A percentile compares a stretch with the other conserved stretches of the same genome.
Evolutionary conservation across 225 moss, liverwort and hornwort genomes (phyloP).

Genomic region (Neckera pumila): DNA sequence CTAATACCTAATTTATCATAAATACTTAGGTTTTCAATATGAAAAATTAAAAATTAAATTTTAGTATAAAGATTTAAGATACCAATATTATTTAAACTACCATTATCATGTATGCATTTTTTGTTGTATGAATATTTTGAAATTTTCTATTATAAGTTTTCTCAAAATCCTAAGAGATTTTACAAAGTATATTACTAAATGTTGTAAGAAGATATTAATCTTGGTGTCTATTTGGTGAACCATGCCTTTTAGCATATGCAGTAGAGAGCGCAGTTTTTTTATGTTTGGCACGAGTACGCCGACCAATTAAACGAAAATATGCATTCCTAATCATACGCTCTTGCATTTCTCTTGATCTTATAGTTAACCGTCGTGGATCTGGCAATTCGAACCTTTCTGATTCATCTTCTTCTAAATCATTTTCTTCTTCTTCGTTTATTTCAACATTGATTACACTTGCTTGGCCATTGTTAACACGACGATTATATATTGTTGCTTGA

Average conservation of each 20-base stretch:
- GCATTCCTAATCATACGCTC: slow-evolving; percentile 28
- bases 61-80: too few relatives aligned
- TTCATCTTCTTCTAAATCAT: neutral
- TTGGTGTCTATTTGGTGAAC: neutral
- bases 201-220: neutral
- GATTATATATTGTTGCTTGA: slow-evolving; percentile 19
- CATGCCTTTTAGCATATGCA: neutral
- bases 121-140: neutral
- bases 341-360: slow-evolving; percentile 18
- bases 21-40: neutral
- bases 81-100: neutral
- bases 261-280: neutral
- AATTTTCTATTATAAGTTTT: neutral
- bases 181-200: neutral
- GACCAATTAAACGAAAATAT: slow-evolving; percentile 9
- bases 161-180: neutral
- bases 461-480: neutral
- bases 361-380: neutral
- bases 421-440: neutral
- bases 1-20: neutral
- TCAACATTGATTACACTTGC: neutral
- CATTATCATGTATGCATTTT: neutral
- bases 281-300: neutral
- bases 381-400: neutral
- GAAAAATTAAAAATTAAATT: neutral